These are phyloP conservation scores for Gymnopilus dilepis DNA, from an alignment of 768 basidiomycete species.

Conservation along the genomic window DNA sequence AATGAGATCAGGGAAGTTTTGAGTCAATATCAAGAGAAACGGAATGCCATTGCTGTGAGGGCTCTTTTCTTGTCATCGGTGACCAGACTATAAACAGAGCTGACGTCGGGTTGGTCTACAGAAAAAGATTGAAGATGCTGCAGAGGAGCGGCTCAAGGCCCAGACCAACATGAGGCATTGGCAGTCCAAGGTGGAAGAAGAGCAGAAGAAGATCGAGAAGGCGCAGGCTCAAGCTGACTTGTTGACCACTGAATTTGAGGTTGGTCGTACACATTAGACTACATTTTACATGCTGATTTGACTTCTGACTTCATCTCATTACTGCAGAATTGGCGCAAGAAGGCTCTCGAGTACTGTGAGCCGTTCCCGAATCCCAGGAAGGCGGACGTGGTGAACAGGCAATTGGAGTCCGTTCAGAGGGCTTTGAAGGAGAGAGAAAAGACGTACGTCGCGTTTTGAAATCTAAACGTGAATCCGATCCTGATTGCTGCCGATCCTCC, in stretches of 20 bases:
- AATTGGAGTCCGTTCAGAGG: slow-evolving; percentile 64
- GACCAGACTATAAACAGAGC: too few species aligned
- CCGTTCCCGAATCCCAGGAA: slow-evolving; percentile 63
- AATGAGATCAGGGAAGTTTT: slow-evolving; percentile 55
- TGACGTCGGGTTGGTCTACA: too few species aligned
- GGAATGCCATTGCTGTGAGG: slow-evolving; percentile 51
- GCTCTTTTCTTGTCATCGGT: not conserved
- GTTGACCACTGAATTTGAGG: slow-evolving; percentile 67
- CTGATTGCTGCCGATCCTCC: slow-evolving; percentile 6
- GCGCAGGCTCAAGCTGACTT: slow-evolving; percentile 52
- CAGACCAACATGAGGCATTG: slow-evolving; percentile 56
- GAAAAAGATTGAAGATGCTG: slow-evolving; percentile 56
- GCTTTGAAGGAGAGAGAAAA: slow-evolving; percentile 72
- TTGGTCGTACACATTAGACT: slow-evolving; percentile 26
- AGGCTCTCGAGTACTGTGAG: slow-evolving; percentile 67
- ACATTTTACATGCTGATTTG: not conserved
- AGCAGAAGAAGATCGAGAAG: slow-evolving; percentile 48
- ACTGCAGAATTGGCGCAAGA: slow-evolving; percentile 64
- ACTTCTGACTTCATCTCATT: not conserved
- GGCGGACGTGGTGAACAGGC: slow-evolving; percentile 58
- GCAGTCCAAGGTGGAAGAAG: slow-evolving; percentile 54
- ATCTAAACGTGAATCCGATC: not conserved
- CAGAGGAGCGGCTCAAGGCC: slow-evolving; percentile 51
- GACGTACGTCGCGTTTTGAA: slow-evolving; percentile 43
- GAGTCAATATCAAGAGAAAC: slow-evolving; percentile 52